These are phyloP conservation scores for Metschnikowia matae DNA, from an alignment of 805 yeast genomes.

Conservation along the genomic window DNA sequence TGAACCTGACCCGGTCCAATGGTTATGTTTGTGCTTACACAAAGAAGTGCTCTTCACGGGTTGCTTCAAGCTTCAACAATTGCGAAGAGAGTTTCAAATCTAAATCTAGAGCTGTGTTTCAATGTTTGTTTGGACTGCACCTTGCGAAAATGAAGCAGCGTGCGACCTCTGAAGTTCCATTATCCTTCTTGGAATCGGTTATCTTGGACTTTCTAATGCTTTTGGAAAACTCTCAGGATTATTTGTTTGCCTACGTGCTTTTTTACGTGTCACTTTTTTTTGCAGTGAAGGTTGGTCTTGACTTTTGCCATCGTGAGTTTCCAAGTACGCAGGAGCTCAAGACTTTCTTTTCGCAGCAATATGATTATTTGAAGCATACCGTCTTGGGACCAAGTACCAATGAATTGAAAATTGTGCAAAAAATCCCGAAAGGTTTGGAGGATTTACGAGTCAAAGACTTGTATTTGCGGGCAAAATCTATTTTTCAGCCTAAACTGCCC, in stretches of 20 bases:
- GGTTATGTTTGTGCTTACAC: background rate
- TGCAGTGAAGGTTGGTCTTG: background rate
- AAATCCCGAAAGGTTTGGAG: background rate
- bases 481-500: background rate
- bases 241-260: background rate
- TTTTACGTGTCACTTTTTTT: background rate
- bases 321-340: background rate
- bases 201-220: background rate
- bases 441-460: background rate
- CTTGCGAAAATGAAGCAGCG: background rate
- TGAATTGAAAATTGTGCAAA: background rate
- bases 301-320: background rate
- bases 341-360: constrained; percentile 1
- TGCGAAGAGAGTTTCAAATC: background rate
- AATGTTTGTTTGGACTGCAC: background rate
- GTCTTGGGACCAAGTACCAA: background rate
- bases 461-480: background rate
- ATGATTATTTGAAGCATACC: background rate
- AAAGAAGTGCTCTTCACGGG: background rate
- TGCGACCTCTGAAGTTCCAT: background rate
- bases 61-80: background rate
- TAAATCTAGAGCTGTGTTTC: background rate
- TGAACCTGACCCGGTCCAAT: background rate
- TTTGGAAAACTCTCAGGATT: background rate
- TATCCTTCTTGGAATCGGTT: background rate